Base-by-base conservation (phyloP, 2,329 filamentous ascomycete species). In the Botrytis elliptica region DNA sequence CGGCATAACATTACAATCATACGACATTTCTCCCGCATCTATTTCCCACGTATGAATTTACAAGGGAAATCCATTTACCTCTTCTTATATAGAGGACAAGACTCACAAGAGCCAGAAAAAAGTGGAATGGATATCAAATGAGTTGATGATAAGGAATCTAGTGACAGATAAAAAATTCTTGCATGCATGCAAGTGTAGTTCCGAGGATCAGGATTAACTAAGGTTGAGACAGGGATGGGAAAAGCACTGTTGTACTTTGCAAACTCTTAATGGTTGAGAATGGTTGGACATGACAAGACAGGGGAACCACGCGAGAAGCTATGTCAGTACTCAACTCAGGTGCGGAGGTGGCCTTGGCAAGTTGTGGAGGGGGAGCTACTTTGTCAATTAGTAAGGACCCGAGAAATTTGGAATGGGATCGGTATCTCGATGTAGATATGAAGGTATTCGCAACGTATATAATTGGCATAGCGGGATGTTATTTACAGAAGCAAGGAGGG, bases 221-320 rank as follows among this genome's bases (percentile, higher is more conserved):
- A 66, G 38, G 46, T 55, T 49, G 36, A 25, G n/a, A 16, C 64
- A 66, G 36, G 49, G 66, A 42, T 57, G 9, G 1, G 49, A 29
- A 57, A 33, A 42, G 49, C 49, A 66, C 20, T 52, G 29, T 67
- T 64, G n/a, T 64, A 18, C 52, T 57, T 18, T 57, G n/a, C n/a
- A 29, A 29, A 57, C 22, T 40, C 36, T 25, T 8, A 29, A 66
- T 42, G n/a, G 40, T n/a, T 42, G 38, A 20, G 63, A 25, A 49
- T 71, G 44, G 44, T 69, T 59, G 49, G 66, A 44, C 29, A n/a
- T 65, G 40, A 71, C 36, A 44, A 42, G 70, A 55, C 70, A 66
- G 44, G 70, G 70, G 60, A 57, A 65, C 57, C 70, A 65, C 59
- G 70, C 70, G 42, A 70, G 67, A 33, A 52, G 46, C 46, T 52